Evolutionary conservation across 2,329 filamentous ascomycete species (phyloP).

Genomic region (Neopestalotiopsis rosae): DNA sequence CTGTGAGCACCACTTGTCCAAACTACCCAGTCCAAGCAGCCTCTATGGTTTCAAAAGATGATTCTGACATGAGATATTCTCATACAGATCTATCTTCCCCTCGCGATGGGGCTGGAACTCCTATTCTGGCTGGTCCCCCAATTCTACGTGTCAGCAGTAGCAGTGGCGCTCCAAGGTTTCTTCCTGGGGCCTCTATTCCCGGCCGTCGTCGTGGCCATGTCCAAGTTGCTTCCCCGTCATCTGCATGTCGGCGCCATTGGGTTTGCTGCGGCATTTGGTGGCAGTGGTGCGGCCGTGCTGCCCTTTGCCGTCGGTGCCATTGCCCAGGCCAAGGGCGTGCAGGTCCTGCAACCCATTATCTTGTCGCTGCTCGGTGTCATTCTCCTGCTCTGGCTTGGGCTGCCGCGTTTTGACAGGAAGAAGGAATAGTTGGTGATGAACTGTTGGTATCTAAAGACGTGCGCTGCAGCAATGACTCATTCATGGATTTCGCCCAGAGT

Average conservation of each 20-base stretch:
- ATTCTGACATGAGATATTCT: neutral
- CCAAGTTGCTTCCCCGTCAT: slow-evolving; percentile 70
- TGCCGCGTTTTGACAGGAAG: slow-evolving; percentile 49
- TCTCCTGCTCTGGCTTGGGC: slow-evolving; percentile 50
- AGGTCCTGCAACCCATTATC: slow-evolving; percentile 61
- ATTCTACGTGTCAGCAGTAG: slow-evolving; percentile 76
- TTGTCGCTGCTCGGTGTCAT: slow-evolving; percentile 53
- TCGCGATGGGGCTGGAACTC: slow-evolving; percentile 70
- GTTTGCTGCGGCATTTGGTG: slow-evolving; percentile 78
- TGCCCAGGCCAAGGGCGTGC: slow-evolving; percentile 61
- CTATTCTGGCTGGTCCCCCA: slow-evolving; percentile 83
- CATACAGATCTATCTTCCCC: slow-evolving; percentile 62
- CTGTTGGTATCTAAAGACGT: neutral
- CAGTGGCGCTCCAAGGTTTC: slow-evolving; percentile 76
- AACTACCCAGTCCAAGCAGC: neutral
- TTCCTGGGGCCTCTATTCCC: slow-evolving; percentile 82
- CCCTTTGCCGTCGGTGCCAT: slow-evolving; percentile 71
- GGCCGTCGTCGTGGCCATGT: slow-evolving; percentile 71
- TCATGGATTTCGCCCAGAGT: no score
- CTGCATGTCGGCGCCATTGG: slow-evolving; percentile 81
- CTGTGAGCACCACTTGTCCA: slow-evolving; percentile 32
- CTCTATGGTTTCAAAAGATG: neutral
- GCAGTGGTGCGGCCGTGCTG: slow-evolving; percentile 72
- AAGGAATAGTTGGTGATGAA: slow-evolving; percentile 33
- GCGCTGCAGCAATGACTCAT: no score